Evolutionary conservation across 495 filamentous ascomycete species (phyloP), one percentile per base, ranked within the genome.

Genomic region (Penicillium arizonense): DNA sequence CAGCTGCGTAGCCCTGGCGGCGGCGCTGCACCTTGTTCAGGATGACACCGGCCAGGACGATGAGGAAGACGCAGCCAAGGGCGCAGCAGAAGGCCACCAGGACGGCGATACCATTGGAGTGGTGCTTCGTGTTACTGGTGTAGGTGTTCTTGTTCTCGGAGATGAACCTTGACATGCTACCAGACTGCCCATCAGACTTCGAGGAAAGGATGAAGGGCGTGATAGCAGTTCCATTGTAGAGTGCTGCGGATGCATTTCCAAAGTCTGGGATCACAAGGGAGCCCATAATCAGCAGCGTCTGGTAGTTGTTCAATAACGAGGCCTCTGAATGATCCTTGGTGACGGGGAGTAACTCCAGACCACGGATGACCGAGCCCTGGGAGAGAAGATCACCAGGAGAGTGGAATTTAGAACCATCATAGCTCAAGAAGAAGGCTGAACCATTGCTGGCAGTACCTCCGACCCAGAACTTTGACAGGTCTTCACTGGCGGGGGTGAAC

Each of bases 21-120:
- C 82, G 85, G 59, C 91, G 87, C 61, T 94, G 87, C 39, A 89
- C 79, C 48, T 91, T 86, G 65, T 96, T 92, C 28, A 90, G 75
- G 49, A 96, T 73, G 49, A 97, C 80, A 50, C 94, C 94, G 26
- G 84, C 80, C 20, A 89, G 81, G 49, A 99, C 91, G 43, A 99
- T 83, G 37, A 96, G 75, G 70, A 97, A 89, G 63, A 92, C 89
- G 53, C 92, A 82, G 42, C 79, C 91, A 7, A 97, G 82, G 0
- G 94, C 86, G 54, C 94, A 89, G 41, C 87, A 96, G 49, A 99
- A 86, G n/a, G 85, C 87, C 41, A 99, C 92, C 28, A 99, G 80
- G 13, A 97, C 88, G 28, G 97, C 81, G 56, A 96, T 92, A 33
- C 90, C 95, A 52, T 88, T 78, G 9, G 90, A 88, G 54, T 94